Percentiles rank a stretch among this genome's conserved stretches.
phyloP scores from a whole-genome alignment of 2,329 filamentous ascomycete genomes.

The Camillea tinctor region DNA sequence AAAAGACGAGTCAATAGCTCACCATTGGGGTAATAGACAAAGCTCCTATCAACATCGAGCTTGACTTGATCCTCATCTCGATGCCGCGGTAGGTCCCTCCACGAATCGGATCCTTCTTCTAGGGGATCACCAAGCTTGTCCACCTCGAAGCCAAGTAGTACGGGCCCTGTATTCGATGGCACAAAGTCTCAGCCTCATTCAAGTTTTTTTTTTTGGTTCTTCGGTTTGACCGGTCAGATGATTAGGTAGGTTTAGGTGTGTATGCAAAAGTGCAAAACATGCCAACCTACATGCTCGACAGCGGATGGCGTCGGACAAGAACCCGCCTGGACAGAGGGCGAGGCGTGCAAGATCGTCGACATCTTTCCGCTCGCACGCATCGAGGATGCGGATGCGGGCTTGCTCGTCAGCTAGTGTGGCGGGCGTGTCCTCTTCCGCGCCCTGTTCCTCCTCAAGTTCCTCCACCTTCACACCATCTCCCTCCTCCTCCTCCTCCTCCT shows the following conservation, averaged over 20 bases:
- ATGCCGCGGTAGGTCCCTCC: conserved; percentile 70
- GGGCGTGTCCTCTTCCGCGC: conserved; percentile 7
- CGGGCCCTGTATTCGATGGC: conserved; percentile 39
- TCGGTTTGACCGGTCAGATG: neutral
- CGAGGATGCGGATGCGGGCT: conserved; percentile 53
- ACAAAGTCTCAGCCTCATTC: neutral
- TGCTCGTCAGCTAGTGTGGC: conserved; percentile 30
- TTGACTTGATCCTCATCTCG: conserved; percentile 86
- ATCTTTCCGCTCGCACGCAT: conserved; percentile 60
- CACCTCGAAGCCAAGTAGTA: conserved; percentile 40
- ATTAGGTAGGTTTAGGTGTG: conserved; percentile 1
- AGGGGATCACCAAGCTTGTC: conserved; percentile 21
- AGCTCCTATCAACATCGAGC: conserved; percentile 92
- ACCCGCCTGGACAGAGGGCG: conserved; percentile 64
- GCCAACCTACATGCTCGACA: conserved; percentile 70
- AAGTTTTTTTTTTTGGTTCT: neutral
- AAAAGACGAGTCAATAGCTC: conserved; percentile 29
- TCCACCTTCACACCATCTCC: no score
- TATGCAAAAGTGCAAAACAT: conserved; percentile 2
- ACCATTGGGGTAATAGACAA: conserved; percentile 92
- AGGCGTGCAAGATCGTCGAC: conserved; percentile 54
- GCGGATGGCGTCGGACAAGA: conserved; percentile 67
- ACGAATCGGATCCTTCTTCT: conserved; percentile 35
- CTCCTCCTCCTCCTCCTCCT: neutral
- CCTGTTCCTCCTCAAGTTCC: neutral